Base-by-base conservation (phyloP, 1,139 yeast species). In the Saccharomycopsis crataegensis region DNA sequence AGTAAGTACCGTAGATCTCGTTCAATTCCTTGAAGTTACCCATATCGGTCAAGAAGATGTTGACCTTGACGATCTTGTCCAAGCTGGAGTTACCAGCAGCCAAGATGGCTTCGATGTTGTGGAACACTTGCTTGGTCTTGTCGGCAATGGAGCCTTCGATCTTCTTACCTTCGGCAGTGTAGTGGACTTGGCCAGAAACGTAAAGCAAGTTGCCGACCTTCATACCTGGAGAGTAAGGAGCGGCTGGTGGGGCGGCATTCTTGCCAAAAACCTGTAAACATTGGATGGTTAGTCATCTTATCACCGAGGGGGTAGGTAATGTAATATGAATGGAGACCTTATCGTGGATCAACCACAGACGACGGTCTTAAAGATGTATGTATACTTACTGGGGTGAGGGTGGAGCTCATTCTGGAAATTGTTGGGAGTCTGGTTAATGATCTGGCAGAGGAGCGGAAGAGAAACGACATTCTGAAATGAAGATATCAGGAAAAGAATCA, bases 111-210 rank as follows among this genome's bases (percentile, higher is more conserved):
- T 80, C 73, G 51, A 88, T 83, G 71, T 91, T 90, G 67, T 81
- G 77, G 63, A 91, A 79, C 55, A 80, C 87, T 73, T 87, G 96
- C 69, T 87, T 93, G 52, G 96, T 86, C 71, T 86, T 87, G 61
- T 80, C 94, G 63, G 83, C 77, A 67, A 89, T 84, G 52, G 80
- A 75, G 50, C 86, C 95, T 59, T 80, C 82, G 63, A 90, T 81
- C 60, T 89, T 85, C 70, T 84, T 83, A 68, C 85, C 86, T 14
- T 85, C 93, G 48, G 93, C 78, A 50, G 94, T 88, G 75, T 82
- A 81, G 57, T 98, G 98, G 59, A 93, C 83, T 73, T 93, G 99
- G 54, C 99, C 99, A 48, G 97, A 89, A 57, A 93, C 91, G 69
- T 86, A 93, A 67, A 93, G 72, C 69, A 89, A 82, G 56, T 90